These are phyloP conservation scores for Zymoseptoria tritici DNA, from an alignment of 2,329 filamentous ascomycete genomes.

Conservation along the genomic window DNA sequence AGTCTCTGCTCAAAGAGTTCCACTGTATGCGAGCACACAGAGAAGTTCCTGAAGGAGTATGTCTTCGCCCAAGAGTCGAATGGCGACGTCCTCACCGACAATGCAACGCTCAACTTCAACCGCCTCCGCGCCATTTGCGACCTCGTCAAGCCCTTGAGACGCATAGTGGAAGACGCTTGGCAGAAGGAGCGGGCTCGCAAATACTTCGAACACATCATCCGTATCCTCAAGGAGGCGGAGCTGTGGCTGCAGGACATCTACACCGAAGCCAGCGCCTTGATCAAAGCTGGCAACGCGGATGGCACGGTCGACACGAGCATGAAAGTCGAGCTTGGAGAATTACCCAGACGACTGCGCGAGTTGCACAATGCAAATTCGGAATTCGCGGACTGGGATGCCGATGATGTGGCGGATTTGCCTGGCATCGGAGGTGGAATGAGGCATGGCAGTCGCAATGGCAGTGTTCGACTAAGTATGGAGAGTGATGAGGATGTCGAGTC, in stretches of 20 bases:
- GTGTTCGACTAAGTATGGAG: neutral
- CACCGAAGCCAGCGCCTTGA: neutral
- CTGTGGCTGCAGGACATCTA: neutral
- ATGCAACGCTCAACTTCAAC: neutral
- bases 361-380: neutral
- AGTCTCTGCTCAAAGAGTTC: slow-evolving; percentile 5
- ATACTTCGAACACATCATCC: slow-evolving; percentile 5
- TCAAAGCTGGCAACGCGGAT: neutral
- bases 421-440: slow-evolving; percentile 2
- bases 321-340: neutral
- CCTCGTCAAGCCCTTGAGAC: neutral
- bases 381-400: slow-evolving; percentile 2
- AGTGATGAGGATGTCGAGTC: slow-evolving; percentile 8
- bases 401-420: neutral
- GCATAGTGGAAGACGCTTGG: neutral
- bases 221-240: slow-evolving; percentile 1
- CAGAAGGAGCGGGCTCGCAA: slow-evolving; percentile 1
- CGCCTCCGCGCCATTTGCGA: slow-evolving; percentile 5
- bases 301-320: neutral
- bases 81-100: neutral
- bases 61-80: slow-evolving; percentile 5
- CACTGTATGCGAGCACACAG: slow-evolving; percentile 2
- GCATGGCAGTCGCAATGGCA: neutral
- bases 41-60: slow-evolving; percentile 2
- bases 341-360: slow-evolving; percentile 1